Evolutionary conservation across 441 rosid species (phyloP), one percentile per base, ranked within the genome.

Genomic region (Jatropha podagrica): DNA sequence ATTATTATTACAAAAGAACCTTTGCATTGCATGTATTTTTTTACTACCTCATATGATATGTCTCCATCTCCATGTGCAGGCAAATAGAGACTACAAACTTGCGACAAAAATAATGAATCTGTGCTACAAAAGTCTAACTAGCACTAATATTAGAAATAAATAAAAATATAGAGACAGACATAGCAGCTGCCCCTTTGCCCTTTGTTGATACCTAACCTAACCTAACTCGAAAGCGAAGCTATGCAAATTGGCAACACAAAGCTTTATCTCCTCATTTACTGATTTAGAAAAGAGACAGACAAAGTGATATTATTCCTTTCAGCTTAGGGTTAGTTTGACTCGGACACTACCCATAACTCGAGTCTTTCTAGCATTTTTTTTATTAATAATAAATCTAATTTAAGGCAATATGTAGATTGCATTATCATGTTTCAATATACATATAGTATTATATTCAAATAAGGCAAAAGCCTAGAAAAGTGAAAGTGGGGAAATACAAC

Each of bases 51-150:
- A 23, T 23, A 23, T 23, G 23, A 23, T 23, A 20, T 64, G 26
- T 64, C 40, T 65, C 54, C 17, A 9, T 54, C 20, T 18, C 72
- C 59, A 69, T 69, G 72, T 69, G 72, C 61, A 48, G 12, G 27
- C 69, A 42, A n/a, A 8, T 65, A 40, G 51, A 2, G 44, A 5
- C 6, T 64, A 18, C 18, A 38, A 49, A 4, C 46, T 69, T 69
- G 61, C 44, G 61, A 69, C 61, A 32, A 69, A 51, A 26, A 23
- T 23, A 23, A 23, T 23, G 23, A 37, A 64, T 64, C 51, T 66
- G 46, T 20, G 51, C 15, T 11, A 46, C 23, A 15, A 23, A 66
- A 23, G 40, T 46, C n/a, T 23, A 44, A 12, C 2, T 20, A 44
- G 17, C 6, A 46, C 1, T 18, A 14, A 0, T 42, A 23, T 23